phyloP scores from a whole-genome alignment of 2,329 filamentous ascomycete genomes.

The Ceratocystis papillata region DNA sequence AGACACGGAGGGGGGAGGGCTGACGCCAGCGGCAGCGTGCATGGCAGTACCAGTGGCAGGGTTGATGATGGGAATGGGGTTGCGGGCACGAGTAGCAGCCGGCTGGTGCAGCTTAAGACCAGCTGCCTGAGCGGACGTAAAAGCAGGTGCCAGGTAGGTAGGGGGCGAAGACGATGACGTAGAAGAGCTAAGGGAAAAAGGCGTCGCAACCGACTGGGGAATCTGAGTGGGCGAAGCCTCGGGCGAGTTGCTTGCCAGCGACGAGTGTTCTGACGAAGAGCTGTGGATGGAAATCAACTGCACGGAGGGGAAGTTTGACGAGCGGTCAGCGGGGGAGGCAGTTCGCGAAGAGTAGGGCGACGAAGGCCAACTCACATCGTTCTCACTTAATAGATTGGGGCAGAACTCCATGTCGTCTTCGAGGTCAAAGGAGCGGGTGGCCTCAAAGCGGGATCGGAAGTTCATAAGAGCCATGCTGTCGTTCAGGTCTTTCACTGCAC shows the following conservation, averaged over 20 bases:
- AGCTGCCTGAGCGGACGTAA: constrained; percentile 53
- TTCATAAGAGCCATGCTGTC: constrained; percentile 60
- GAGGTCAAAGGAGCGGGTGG: constrained; percentile 83
- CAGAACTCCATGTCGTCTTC: constrained; percentile 96
- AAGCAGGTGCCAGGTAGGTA: constrained; percentile 53
- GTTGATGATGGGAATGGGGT: constrained; percentile 96
- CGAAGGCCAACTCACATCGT: constrained; percentile 57
- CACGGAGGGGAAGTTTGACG: constrained; percentile 26
- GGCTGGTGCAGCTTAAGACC: constrained; percentile 83
- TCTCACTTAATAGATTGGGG: constrained; percentile 82
- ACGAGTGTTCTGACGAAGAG: constrained; percentile 87
- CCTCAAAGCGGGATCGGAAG: constrained; percentile 82
- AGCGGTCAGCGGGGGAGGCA: constrained; percentile 31
- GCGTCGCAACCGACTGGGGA: constrained; percentile 64
- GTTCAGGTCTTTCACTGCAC: constrained; percentile 61
- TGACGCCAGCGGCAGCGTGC: constrained; percentile 40
- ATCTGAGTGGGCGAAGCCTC: constrained; percentile 85
- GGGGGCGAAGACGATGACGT: constrained; percentile 32
- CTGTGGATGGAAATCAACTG: constrained; percentile 88
- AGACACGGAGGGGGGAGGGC: constrained; percentile 65
- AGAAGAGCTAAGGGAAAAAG: constrained; percentile 60
- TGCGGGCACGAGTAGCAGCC: constrained; percentile 75
- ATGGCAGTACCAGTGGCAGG: constrained; percentile 80
- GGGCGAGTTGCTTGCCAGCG: constrained; percentile 86
- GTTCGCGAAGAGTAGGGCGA: constrained; percentile 24